Base-by-base conservation (phyloP, 1,284 basidiomycete genomes). In the Moniliella sp. region DNA sequence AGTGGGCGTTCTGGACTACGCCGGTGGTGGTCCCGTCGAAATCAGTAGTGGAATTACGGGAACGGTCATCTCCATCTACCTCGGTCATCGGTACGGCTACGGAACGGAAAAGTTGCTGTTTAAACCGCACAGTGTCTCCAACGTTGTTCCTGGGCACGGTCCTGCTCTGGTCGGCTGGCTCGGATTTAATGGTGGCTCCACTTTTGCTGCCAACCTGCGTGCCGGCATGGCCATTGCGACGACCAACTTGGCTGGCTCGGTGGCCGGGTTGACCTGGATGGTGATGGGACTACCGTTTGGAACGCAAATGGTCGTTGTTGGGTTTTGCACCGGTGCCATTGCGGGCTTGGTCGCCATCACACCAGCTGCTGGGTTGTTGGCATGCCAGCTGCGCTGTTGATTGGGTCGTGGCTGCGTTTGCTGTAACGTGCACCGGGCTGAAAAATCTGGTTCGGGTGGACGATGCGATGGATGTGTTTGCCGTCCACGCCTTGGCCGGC, bases 91-190 rank as follows among this genome's bases (percentile, higher is more conserved):
- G 37, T 69, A 78, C 18, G 86, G 86, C 2, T 94, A 86, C 57
- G 76, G 84, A 39, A 75, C 75, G 27, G 77, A 86, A 52, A 66
- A 80, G 15, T 65, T 80, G 45, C 76, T 84, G 50, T 91, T 84
- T 67, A 74, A 82, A 40, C 84, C 84, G 7, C 81, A 86, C 62
- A 91, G 88, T 57, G 81, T 91, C 12, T 76, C 76, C 18, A 67
- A 84, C 61, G 78, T 91, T 50, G 76, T 74, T 35, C 71, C 93
- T 32, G 86, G 86, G n/a, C n/a, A n/a, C n/a, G n/a, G n/a, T 9
- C 70, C 91, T 45, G 74, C 91, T 36, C 91, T 82, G 82, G 78
- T 88, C 55, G 83, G 83, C 35, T 93, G 86, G 86, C 83, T 86
- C 54, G 84, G 77, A 9, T 80, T 78, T 67, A 86, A 86, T 64